phyloP scores from a whole-genome alignment of 208 protist species.

The Leishmania amazonensis region DNA sequence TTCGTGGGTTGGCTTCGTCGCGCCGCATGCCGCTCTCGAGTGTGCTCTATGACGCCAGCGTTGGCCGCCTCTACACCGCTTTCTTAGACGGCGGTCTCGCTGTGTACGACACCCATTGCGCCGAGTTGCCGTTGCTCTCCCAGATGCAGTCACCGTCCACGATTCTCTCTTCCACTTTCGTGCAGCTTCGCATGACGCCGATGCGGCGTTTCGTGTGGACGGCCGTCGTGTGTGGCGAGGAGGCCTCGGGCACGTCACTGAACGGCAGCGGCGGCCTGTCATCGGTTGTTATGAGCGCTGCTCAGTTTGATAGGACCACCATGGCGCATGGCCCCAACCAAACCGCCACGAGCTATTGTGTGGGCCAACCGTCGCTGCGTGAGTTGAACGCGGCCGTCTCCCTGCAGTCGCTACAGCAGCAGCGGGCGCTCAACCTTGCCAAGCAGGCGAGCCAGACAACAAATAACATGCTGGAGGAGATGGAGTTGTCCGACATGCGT shows the following conservation, averaged over 20 bases:
- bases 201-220: conserved; percentile 40
- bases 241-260: not conserved
- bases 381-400: conserved; percentile 42
- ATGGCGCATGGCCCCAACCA: conserved; percentile 39
- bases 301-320: conserved; percentile 34
- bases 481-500: conserved; percentile 15
- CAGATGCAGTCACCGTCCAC: conserved; percentile 35
- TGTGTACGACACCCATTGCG: conserved; percentile 41
- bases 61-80: conserved; percentile 41
- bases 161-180: conserved; percentile 33
- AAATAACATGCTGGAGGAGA: conserved; percentile 26
- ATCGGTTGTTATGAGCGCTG: conserved; percentile 12
- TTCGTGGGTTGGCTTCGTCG: conserved; percentile 36
- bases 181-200: conserved; percentile 5
- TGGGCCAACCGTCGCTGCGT: conserved; percentile 48
- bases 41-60: conserved; percentile 48
- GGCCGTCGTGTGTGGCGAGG: not conserved
- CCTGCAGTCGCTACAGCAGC: conserved; percentile 26
- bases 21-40: conserved; percentile 49
- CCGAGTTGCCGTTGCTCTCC: conserved; percentile 33
- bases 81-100: conserved; percentile 55
- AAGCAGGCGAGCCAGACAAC: conserved; percentile 4
- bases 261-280: not conserved
- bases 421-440: conserved; percentile 7
- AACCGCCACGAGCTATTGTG: conserved; percentile 33